A percentile compares a stretch with the other conserved stretches of the same genome.
Evolutionary conservation across 257 asterid species (phyloP).

Genomic region (Pogostemon cablin): DNA sequence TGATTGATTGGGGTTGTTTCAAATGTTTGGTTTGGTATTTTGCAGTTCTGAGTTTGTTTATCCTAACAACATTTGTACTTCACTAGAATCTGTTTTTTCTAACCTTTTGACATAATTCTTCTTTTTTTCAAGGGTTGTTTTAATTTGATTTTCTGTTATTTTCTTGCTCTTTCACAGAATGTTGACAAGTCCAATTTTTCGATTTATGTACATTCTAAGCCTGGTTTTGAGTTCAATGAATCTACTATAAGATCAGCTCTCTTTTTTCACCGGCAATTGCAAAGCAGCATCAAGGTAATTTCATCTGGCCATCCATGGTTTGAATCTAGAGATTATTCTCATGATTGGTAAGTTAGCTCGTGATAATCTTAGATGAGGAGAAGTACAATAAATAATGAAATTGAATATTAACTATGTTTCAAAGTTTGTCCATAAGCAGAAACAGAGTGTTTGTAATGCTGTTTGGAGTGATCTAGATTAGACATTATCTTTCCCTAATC

Average conservation of each 20-base stretch:
- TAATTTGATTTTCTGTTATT: not conserved
- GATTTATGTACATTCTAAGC: constrained; percentile 77
- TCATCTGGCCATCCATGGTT: constrained; percentile 14
- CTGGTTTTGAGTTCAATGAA: constrained; percentile 83
- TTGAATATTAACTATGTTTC: not conserved
- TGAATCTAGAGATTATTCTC: constrained; percentile 21
- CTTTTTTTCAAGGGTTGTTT: not conserved
- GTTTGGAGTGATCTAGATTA: constrained; percentile 3
- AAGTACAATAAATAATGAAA: constrained; percentile 7
- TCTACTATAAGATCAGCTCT: constrained; percentile 66
- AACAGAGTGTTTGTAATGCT: not conserved
- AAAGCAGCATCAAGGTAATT: constrained; percentile 73
- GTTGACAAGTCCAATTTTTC: constrained; percentile 64
- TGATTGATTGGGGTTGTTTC: not conserved
- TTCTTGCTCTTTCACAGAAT: constrained; percentile 53
- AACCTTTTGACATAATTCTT: not conserved
- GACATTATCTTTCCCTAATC: constrained; percentile 17
- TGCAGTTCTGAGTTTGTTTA: constrained; percentile 2
- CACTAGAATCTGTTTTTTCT: not conserved
- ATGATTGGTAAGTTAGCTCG: constrained; percentile 22
- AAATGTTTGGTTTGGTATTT: constrained; percentile 3
- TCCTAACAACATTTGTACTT: not conserved
- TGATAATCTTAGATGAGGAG: constrained; percentile 1
- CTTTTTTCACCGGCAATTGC: constrained; percentile 66
- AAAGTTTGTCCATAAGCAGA: constrained; percentile 23